phyloP scores from a whole-genome alignment of 1,139 yeast genomes.

The Petasospora fabianii region DNA sequence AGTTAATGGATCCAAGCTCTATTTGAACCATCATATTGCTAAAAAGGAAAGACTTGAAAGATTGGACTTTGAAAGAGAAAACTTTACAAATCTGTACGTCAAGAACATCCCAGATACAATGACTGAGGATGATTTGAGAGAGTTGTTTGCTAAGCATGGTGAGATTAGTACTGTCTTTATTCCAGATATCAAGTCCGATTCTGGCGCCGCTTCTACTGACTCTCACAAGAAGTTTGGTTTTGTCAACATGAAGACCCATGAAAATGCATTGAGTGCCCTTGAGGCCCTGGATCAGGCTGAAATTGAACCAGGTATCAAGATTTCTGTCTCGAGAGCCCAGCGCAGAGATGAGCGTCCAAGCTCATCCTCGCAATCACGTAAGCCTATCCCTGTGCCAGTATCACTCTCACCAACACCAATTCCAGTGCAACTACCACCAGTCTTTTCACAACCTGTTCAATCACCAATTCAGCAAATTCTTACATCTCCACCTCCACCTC shows the following conservation, averaged over 20 bases:
- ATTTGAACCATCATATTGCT: slow-evolving; percentile 49
- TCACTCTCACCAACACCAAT: slow-evolving; percentile 5
- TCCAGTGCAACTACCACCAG: slow-evolving; percentile 4
- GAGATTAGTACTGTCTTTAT: slow-evolving; percentile 33
- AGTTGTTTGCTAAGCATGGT: slow-evolving; percentile 37
- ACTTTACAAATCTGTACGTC: slow-evolving; percentile 58
- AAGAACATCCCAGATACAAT: slow-evolving; percentile 47
- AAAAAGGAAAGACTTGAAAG: slow-evolving; percentile 43
- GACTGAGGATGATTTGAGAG: slow-evolving; percentile 30
- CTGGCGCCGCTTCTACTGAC: too few species aligned
- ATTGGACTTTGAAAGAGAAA: slow-evolving; percentile 32
- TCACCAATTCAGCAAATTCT: slow-evolving; percentile 1
- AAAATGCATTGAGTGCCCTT: slow-evolving; percentile 34
- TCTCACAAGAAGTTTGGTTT: slow-evolving; percentile 37
- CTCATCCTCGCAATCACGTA: slow-evolving; percentile 3
- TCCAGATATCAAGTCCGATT: slow-evolving; percentile 21
- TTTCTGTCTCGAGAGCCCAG: slow-evolving; percentile 37
- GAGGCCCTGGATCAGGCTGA: slow-evolving; percentile 30
- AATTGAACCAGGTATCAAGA: slow-evolving; percentile 24
- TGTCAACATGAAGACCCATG: slow-evolving; percentile 35
- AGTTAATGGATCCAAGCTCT: slow-evolving; percentile 38
- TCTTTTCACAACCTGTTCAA: slow-evolving; percentile 1
- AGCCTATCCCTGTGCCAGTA: slow-evolving; percentile 1
- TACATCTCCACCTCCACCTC: slow-evolving; percentile 4
- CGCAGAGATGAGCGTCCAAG: slow-evolving; percentile 33